These are phyloP conservation scores for Phyllosticta capitalensis DNA, from an alignment of 2,329 filamentous ascomycete genomes.

Conservation along the genomic window DNA sequence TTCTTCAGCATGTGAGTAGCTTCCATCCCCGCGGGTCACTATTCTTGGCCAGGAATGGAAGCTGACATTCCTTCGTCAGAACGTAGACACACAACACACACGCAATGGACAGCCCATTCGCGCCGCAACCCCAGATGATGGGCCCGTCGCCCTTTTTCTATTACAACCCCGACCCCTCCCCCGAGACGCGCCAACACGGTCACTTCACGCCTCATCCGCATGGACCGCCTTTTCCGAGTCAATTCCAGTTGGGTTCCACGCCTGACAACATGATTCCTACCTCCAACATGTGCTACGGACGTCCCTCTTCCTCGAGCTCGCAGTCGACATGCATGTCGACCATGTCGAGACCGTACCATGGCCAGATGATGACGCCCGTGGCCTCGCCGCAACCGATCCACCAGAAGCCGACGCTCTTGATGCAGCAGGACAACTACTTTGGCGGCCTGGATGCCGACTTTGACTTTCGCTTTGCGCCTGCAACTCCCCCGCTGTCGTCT, in stretches of 20 bases:
- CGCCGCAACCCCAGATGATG: constrained; percentile 46
- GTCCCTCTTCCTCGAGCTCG: constrained; percentile 56
- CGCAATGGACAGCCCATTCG: constrained; percentile 57
- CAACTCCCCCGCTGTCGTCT: constrained; percentile 78
- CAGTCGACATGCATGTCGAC: constrained; percentile 39
- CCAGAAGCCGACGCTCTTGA: constrained; percentile 65
- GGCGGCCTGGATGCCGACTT: constrained; percentile 64
- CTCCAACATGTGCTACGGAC: constrained; percentile 36
- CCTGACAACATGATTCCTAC: constrained; percentile 35
- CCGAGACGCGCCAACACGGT: constrained; percentile 61
- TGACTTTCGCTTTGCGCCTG: constrained; percentile 63
- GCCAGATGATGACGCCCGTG: constrained; percentile 62
- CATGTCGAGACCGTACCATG: constrained; percentile 44
- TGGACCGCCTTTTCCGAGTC: constrained; percentile 31
- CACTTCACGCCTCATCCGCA: constrained; percentile 62
- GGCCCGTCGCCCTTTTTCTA: constrained; percentile 75
- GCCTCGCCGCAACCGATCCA: constrained; percentile 64
- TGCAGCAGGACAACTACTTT: constrained; percentile 48
- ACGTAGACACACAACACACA: constrained; percentile 16
- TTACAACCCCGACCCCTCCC: constrained; percentile 68
- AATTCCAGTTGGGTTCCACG: constrained; percentile 27
- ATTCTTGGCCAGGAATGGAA: constrained; percentile 14
- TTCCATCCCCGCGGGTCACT: background rate
- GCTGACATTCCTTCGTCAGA: constrained; percentile 17
- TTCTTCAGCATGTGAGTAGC: constrained; percentile 4